Conservation (phyloP, 257 asterid genomes). For the Perilla frutescens region DNA sequence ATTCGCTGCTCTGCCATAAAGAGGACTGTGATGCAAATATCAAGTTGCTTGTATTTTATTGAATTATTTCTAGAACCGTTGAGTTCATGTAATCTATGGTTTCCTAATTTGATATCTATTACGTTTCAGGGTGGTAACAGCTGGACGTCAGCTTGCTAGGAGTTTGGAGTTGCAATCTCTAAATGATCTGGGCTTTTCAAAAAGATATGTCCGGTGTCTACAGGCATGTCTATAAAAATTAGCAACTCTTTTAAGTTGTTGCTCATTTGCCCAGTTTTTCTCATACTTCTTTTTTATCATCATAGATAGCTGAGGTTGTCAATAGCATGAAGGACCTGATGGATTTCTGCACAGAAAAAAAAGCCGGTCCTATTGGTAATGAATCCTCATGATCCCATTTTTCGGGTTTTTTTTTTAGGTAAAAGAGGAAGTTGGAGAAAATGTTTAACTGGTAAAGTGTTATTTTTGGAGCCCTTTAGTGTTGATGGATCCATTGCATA, state of each 20-base stretch:
- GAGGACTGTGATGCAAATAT: no score
- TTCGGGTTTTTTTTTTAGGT: no score
- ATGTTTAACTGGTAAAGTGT: not conserved
- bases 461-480: not conserved
- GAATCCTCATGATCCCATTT: not conserved
- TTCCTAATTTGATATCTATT: slow-evolving; percentile 27
- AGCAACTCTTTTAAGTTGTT: not conserved
- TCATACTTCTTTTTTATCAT: slow-evolving; percentile 25
- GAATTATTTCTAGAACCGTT: no score
- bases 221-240: slow-evolving; percentile 63
- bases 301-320: slow-evolving; percentile 95
- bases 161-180: slow-evolving; percentile 92
- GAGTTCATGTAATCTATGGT: no score
- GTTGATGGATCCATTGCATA: slow-evolving; percentile 2
- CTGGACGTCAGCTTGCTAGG: slow-evolving; percentile 98
- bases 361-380: slow-evolving; percentile 89
- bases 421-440: not conserved
- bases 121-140: slow-evolving; percentile 76
- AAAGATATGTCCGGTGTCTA: slow-evolving; percentile 93
- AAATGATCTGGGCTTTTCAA: slow-evolving; percentile 93
- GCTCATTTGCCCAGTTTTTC: slow-evolving; percentile 5
- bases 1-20: no score
- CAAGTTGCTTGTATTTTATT: no score
- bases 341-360: slow-evolving; percentile 83
- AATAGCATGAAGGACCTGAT: slow-evolving; percentile 95